Base-by-base conservation (phyloP, 2,329 filamentous ascomycete genomes). In the Orbilia blumenaviensis region DNA sequence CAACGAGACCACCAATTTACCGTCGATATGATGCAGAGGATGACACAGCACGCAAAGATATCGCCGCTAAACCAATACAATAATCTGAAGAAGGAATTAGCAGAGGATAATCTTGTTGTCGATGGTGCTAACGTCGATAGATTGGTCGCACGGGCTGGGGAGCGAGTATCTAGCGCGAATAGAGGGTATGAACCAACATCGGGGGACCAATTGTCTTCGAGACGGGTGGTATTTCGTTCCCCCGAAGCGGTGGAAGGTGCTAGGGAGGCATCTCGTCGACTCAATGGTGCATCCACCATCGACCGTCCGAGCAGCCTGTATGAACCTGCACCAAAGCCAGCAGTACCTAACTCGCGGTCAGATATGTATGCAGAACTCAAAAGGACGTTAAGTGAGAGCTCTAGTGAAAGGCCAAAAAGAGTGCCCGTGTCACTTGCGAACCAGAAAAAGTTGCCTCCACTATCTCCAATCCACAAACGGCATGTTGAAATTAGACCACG, bases 21-120 rank as follows among this genome's bases (percentile, higher is more conserved):
- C 38, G 71, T 75, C n/a, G 71, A 64, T 8, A 75, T 75, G 71
- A 75, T 75, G 71, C 71, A 75, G 48, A 62, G 71, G 63, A 75
- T 75, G 71, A 75, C 71, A 21, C 71, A 75, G 56, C 71, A 75
- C 14, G 71, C 71, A 36, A 75, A 75, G 46, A 75, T 75, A 63
- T 75, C 71, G 8, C 71, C 71, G 21, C 34, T 75, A 14, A 75
- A 75, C 29, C 62, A 67, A 12, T 75, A 68, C 25, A 62, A 44
- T 50, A 60, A 52, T 42, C 56, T 75, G 2, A 66, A 64, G 38
- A 62, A 36, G 32, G 63, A 68, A 66, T 23, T 75, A 29, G 71
- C 63, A 12, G 56, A 68, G 12, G 71, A 75, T 18, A 75, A 75
- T 25, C 54, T 75, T 10, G 71, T 75, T 5, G 56, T 75, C n/a